Percentiles rank a stretch among this genome's conserved stretches.
Conservation (phyloP, 148 eudicot species). For the Silene conica region DNA sequence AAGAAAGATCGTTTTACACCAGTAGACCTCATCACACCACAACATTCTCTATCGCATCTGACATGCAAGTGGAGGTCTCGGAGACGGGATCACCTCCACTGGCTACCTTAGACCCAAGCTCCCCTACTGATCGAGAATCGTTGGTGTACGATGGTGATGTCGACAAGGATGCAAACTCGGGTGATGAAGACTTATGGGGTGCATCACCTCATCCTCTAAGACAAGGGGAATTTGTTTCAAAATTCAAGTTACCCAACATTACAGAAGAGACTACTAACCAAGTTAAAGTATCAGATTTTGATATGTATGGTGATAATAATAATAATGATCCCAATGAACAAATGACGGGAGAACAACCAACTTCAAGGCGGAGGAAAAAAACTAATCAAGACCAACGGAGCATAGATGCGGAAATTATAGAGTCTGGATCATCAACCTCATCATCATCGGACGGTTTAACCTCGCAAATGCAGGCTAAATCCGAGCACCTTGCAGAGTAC, state of each 20-base stretch:
- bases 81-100: constrained; percentile 50
- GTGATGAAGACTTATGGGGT: constrained; percentile 43
- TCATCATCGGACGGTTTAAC: constrained; percentile 25
- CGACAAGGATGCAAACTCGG: constrained; percentile 40
- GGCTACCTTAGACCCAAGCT: constrained; percentile 26
- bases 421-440: constrained; percentile 27
- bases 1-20: constrained; percentile 38
- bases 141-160: constrained; percentile 37
- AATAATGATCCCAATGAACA: constrained; percentile 9
- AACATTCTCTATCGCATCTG: constrained; percentile 72
- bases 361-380: constrained; percentile 10
- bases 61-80: constrained; percentile 84
- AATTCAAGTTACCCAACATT: constrained; percentile 28
- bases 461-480: constrained; percentile 23
- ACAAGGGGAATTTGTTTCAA: constrained; percentile 35
- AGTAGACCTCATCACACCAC: constrained; percentile 30
- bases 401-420: constrained; percentile 18
- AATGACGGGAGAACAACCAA: background rate
- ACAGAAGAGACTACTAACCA: constrained; percentile 20
- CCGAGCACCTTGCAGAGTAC: constrained; percentile 21
- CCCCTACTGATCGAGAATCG: constrained; percentile 49
- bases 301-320: background rate
- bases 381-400: constrained; percentile 18
- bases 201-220: constrained; percentile 34
- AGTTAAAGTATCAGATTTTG: background rate